These are phyloP conservation scores for Corinectria fuckeliana DNA, from an alignment of 2,329 filamentous ascomycete species.

Conservation along the genomic window DNA sequence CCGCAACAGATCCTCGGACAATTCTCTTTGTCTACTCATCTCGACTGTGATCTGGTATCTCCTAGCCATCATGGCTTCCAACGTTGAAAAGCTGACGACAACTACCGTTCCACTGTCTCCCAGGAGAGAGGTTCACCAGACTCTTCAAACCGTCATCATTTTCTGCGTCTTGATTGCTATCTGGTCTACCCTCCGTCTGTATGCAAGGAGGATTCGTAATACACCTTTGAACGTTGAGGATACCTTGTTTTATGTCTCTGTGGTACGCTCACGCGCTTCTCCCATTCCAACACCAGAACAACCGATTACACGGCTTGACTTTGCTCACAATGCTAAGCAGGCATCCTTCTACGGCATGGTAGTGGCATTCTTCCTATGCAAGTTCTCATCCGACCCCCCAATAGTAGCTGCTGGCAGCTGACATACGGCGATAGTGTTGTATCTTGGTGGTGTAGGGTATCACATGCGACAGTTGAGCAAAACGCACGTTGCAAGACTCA, in stretches of 20 bases:
- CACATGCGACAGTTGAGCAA: slow-evolving; percentile 21
- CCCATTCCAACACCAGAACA: too few species aligned
- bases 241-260: slow-evolving; percentile 22
- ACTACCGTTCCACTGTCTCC: slow-evolving; percentile 5
- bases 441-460: slow-evolving; percentile 21
- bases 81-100: slow-evolving; percentile 14
- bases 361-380: slow-evolving; percentile 17
- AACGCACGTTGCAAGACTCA: slow-evolving; percentile 17
- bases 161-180: slow-evolving; percentile 20
- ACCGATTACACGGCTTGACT: too few species aligned
- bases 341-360: slow-evolving; percentile 21
- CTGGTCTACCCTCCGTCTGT: slow-evolving; percentile 18
- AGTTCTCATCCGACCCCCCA: not conserved
- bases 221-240: slow-evolving; percentile 21
- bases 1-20: too few species aligned
- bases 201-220: slow-evolving; percentile 16
- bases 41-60: too few species aligned
- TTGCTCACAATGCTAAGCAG: slow-evolving; percentile 7
- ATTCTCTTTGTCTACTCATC: too few species aligned
- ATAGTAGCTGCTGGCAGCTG: not conserved
- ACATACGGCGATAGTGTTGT: slow-evolving; percentile 10
- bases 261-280: too few species aligned
- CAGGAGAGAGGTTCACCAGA: slow-evolving; percentile 14
- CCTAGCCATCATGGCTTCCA: slow-evolving; percentile 3
- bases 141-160: slow-evolving; percentile 18